Base-by-base conservation (phyloP, 1,284 basidiomycete genomes). In the Malassezia globosa region DNA sequence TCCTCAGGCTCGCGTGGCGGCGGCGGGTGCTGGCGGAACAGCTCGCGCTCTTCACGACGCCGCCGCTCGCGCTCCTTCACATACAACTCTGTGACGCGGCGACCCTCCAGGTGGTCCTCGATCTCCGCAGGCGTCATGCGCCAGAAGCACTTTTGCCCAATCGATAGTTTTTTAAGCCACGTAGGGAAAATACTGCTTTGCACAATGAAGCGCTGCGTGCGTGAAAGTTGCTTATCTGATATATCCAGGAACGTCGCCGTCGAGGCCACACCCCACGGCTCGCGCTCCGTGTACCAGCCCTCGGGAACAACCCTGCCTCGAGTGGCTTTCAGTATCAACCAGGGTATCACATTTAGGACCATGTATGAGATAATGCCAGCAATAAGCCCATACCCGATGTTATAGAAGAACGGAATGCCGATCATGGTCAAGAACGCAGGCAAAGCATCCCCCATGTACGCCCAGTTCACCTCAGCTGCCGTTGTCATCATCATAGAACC, bases 401-500 rank as follows among this genome's bases (percentile, higher is more conserved):
- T 85, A 65, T 55, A 67, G 54, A 60, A 58, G 41, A 66, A 61
- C 8, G 63, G 63, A 36, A 53, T 44, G 41, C 35, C 43, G 27
- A 56, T 54, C 37, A 62, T 63, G 45, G 36, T 66, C 43, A 63
- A 34, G 36, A 56, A 62, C 3, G 58, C 60, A 1, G 87, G 87
- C 2, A 89, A 78, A 13, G 84, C 80, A 69, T 90, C 87, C 23
- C 86, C 65, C 7, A 85, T 34, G 82, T 77, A 90, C 66, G 82
- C 78, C 86, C 87, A 90, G 73, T 88, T 89, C 73, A 90, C 83
- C 50, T 85, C 82, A 33, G 81, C 78, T 11, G 85, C 83, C 65
- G 86, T 88, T 64, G 82, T 79, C 66, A 87, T 85, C 87, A 90
- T 90, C 68, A 89, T 76, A 22, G 82, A 84, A 21, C 87, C 87